Evolutionary conservation across 2,329 filamentous ascomycete species (phyloP), one percentile per base, ranked within the genome.

Genomic region (Westerdykella aurantiaca): DNA sequence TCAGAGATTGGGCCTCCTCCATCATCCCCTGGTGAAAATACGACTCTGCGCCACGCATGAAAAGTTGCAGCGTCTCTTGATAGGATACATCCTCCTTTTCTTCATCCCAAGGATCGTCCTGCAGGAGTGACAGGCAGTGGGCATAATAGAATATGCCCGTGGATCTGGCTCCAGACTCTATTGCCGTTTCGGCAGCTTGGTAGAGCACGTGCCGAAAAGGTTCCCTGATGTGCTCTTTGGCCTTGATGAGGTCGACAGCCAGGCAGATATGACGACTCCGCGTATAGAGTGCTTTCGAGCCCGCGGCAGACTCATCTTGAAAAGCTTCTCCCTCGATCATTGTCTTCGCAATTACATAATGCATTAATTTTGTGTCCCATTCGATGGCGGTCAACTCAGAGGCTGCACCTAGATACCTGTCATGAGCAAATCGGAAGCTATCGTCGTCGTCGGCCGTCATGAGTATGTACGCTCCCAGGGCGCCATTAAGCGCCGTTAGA

Each of bases 141-240:
- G 78, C 79, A 64, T 88, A 95, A 59, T 89, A 95, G 63, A 85
- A 88, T 6, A 88, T 78, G 0, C 88, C 88, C 2, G 88, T 93
- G 2, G 83, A 81, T 43, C 87, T 78, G 2, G 90, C 89, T 13
- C 90, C 89, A 41, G 85, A 89, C 60, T 94, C 88, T 22, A 84
- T 80, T 1, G 90, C 86, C 5, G 78, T 79, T 48, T 85, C 82
- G 2, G 88, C 91, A 53, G 87, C 88, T 43, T 88, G 82, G 59
- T 83, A 86, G 6, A 97, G 73, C 9, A 94, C 73, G 53, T 85
- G 81, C 37, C 91, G 79, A 60, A 85, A 95, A 6, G 81, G 74
- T 18, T 75, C 73, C 23, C 87, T 78, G 23, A 77, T 67, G 1
- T 68, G 58, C 13, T 90, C 77, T 23, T 77, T 77, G 31, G 73